Evolutionary conservation across 345 rosid species (phyloP).

Genomic region (Eucalyptus sp.): DNA sequence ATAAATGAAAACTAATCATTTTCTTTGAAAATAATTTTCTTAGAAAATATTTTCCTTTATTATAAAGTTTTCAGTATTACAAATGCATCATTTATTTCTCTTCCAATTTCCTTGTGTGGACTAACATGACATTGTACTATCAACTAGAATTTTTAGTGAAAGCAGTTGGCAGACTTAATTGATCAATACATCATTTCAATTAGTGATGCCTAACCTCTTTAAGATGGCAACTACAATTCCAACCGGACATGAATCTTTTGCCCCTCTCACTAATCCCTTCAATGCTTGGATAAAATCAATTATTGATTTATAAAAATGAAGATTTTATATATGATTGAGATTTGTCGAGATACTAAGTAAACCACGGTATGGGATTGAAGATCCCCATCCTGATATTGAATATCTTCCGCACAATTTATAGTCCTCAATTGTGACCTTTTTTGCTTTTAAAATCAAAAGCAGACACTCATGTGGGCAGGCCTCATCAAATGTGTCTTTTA

Average conservation of each 20-base stretch:
- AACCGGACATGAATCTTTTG: neutral
- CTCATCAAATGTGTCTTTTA: neutral
- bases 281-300: neutral
- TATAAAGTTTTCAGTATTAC: no score
- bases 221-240: neutral
- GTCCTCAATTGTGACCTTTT: neutral
- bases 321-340: neutral
- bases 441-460: neutral
- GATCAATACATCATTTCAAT: neutral
- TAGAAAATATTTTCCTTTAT: no score
- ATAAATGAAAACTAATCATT: no score
- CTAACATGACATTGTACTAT: no score
- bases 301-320: no score
- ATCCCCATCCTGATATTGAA: neutral
- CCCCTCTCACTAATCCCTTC: neutral
- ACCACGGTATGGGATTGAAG: neutral
- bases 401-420: neutral
- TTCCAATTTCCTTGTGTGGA: no score
- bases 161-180: no score
- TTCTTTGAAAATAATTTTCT: no score
- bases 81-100: no score
- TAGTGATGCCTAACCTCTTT: neutral
- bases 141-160: no score
- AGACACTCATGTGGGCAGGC: neutral
- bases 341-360: neutral